phyloP scores from a whole-genome alignment of 2,329 filamentous ascomycete genomes.

The Claviceps quebecensis region DNA sequence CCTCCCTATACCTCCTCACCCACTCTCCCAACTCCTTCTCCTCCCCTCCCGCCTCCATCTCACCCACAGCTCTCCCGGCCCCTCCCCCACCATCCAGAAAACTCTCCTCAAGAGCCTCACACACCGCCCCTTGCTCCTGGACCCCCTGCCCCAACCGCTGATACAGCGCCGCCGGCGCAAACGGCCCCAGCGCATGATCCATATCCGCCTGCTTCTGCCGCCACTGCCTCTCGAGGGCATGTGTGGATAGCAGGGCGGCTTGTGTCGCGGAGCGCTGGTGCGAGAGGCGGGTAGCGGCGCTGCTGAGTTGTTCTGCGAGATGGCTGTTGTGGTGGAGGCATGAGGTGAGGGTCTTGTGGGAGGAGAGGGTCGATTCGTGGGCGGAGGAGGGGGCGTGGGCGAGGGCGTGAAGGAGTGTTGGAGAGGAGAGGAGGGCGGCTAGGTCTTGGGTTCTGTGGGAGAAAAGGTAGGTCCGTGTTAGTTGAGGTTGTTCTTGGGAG shows the following conservation, averaged over 20 bases:
- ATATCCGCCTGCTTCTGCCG: slow-evolving; percentile 77
- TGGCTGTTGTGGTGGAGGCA: slow-evolving; percentile 59
- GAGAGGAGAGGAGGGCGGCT: slow-evolving; percentile 49
- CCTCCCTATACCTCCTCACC: slow-evolving; percentile 67
- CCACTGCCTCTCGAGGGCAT: slow-evolving; percentile 87
- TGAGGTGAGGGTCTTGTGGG: slow-evolving; percentile 48
- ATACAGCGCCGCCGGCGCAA: slow-evolving; percentile 77
- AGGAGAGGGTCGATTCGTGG: slow-evolving; percentile 57
- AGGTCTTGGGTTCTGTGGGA: slow-evolving; percentile 60
- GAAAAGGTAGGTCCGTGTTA: neutral
- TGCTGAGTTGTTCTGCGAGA: slow-evolving; percentile 48
- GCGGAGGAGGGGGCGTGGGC: slow-evolving; percentile 50
- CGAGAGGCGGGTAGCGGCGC: slow-evolving; percentile 42
- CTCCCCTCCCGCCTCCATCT: slow-evolving; percentile 30
- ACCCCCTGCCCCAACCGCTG: slow-evolving; percentile 64
- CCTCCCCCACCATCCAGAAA: slow-evolving; percentile 53
- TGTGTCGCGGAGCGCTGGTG: slow-evolving; percentile 59
- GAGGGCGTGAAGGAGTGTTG: slow-evolving; percentile 58
- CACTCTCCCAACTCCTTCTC: slow-evolving; percentile 81
- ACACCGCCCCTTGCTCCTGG: slow-evolving; percentile 69
- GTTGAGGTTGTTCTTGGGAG: slow-evolving; percentile 3
- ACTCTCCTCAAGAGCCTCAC: slow-evolving; percentile 77
- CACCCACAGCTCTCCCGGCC: slow-evolving; percentile 21
- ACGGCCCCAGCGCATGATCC: slow-evolving; percentile 70
- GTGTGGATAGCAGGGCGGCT: slow-evolving; percentile 66